A percentile compares a stretch with the other conserved stretches of the same genome.
phyloP scores from a whole-genome alignment of 768 basidiomycete genomes.

The Trametes elegans region DNA sequence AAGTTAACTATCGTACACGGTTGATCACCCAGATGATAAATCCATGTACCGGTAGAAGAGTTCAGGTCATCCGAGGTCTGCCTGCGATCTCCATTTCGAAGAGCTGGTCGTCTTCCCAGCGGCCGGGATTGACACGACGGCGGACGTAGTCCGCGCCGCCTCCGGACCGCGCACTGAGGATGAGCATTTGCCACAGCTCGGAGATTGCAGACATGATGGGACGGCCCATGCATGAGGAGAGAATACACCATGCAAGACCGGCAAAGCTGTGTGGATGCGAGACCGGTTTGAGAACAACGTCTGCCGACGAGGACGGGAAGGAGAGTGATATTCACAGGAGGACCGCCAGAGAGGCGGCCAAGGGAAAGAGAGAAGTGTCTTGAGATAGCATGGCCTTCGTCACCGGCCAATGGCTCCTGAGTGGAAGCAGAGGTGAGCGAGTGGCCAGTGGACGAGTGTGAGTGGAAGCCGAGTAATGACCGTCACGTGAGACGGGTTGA shows the following conservation, averaged over 20 bases:
- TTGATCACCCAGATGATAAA: too few species aligned
- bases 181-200: conserved; percentile 46
- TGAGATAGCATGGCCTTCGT: conserved; percentile 12
- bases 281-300: background rate
- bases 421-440: background rate
- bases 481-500: conserved; percentile 9
- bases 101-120: conserved; percentile 43
- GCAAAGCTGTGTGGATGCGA: conserved; percentile 40
- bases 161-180: conserved; percentile 39
- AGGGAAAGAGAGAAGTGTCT: conserved; percentile 24
- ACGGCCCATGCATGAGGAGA: conserved; percentile 65
- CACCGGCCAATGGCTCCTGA: background rate
- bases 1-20: too few species aligned
- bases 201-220: conserved; percentile 44
- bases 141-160: conserved; percentile 25
- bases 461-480: background rate
- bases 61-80: conserved; percentile 22
- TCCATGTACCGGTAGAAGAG: too few species aligned
- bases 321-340: conserved; percentile 42
- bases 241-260: conserved; percentile 59
- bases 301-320: background rate
- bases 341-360: conserved; percentile 46
- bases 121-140: conserved; percentile 32
- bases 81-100: conserved; percentile 61
- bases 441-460: background rate